Evolutionary conservation across 2,329 filamentous ascomycete genomes (phyloP).

Genomic region (Trichoderma atroviride): DNA sequence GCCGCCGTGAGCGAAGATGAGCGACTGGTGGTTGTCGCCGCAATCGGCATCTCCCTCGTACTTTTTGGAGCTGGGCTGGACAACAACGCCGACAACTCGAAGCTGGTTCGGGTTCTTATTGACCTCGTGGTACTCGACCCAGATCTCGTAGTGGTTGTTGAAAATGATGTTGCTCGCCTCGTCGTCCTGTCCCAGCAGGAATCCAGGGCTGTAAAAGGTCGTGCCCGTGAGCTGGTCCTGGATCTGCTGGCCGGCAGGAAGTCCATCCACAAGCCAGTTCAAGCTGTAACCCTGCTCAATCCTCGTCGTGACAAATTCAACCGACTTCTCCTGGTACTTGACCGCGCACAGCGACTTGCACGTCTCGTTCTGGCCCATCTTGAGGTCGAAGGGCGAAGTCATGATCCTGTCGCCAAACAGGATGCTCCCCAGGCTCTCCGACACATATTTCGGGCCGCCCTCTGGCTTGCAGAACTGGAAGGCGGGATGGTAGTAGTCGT

Average conservation of each 20-base stretch:
- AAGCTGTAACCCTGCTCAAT: constrained; percentile 87
- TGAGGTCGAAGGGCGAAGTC: constrained; percentile 89
- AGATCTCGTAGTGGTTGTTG: constrained; percentile 96
- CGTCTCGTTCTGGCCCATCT: constrained; percentile 83
- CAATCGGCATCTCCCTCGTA: constrained; percentile 65
- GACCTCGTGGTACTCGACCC: constrained; percentile 88
- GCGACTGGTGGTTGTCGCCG: constrained; percentile 54
- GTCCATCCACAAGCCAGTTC: constrained; percentile 93
- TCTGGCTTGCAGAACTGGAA: constrained; percentile 88
- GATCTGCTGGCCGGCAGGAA: constrained; percentile 85
- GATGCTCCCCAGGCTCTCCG: constrained; percentile 87
- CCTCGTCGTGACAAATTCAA: constrained; percentile 78
- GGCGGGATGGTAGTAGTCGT: constrained; percentile 88
- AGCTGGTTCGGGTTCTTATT: constrained; percentile 67
- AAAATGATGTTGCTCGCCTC: constrained; percentile 63
- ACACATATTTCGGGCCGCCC: constrained; percentile 74
- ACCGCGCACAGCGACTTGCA: constrained; percentile 79
- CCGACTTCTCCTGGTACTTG: constrained; percentile 64
- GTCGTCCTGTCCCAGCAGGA: constrained; percentile 67
- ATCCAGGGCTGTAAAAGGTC: constrained; percentile 89
- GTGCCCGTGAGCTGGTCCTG: constrained; percentile 74
- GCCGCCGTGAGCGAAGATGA: constrained; percentile 64
- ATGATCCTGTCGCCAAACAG: constrained; percentile 96
- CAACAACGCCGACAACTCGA: constrained; percentile 88
- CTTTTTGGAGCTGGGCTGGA: constrained; percentile 76